Conservation (phyloP, 306 rosid species). For the Abrus precatorius region DNA sequence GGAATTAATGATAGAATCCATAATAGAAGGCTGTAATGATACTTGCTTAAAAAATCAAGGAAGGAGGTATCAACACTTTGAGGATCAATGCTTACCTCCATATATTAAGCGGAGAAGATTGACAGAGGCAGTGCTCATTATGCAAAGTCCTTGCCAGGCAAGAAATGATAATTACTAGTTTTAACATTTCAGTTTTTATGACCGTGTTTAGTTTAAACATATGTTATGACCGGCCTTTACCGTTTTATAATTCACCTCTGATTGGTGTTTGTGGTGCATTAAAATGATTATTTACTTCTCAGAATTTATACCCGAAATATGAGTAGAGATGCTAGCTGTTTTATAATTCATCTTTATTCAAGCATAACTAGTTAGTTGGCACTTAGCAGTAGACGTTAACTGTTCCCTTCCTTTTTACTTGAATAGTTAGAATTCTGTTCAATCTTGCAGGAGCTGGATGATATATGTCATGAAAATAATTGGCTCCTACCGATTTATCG, state of each 20-base stretch:
- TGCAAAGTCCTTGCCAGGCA: constrained; percentile 72
- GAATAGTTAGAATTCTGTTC: constrained; percentile 22
- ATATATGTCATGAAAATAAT: constrained; percentile 47
- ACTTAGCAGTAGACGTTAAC: neutral
- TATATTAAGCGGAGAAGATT: constrained; percentile 59
- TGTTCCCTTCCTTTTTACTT: neutral
- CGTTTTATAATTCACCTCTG: neutral
- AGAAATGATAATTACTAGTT: constrained; percentile 43
- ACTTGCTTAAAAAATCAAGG: constrained; percentile 51
- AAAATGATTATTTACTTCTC: neutral
- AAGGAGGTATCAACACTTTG: constrained; percentile 46
- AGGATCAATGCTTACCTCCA: constrained; percentile 52
- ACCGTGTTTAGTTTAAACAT: constrained; percentile 26
- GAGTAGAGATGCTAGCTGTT: neutral
- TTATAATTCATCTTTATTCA: too few species aligned
- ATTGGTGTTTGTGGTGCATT: constrained; percentile 33
- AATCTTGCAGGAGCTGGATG: constrained; percentile 58
- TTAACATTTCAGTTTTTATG: constrained; percentile 25
- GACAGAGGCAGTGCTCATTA: constrained; percentile 65
- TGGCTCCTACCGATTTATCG: constrained; percentile 74
- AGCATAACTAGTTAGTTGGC: constrained; percentile 8
- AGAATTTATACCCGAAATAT: neutral
- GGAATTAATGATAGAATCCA: constrained; percentile 61
- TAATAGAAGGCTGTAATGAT: constrained; percentile 76
- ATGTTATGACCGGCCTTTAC: neutral